Evolutionary conservation across 495 filamentous ascomycete species (phyloP).

Genomic region (Apiosordaria backusii): DNA sequence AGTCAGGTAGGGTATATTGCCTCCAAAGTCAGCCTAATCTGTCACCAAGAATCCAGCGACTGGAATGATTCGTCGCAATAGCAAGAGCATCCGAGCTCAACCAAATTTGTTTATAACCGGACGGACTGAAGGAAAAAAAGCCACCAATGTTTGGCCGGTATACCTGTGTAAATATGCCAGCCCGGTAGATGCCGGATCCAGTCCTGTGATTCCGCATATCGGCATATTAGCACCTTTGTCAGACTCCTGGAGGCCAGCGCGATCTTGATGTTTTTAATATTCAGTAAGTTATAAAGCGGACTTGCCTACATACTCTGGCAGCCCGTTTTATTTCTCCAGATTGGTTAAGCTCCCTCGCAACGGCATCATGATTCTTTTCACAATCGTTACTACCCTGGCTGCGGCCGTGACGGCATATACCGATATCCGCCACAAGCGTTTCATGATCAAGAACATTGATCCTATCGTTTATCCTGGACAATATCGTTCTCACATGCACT

Average conservation of each 20-base stretch:
- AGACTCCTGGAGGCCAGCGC: too few species aligned
- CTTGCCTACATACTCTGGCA: background rate
- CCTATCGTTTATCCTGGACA: conserved; percentile 35
- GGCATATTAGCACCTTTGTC: background rate
- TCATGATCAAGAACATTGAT: conserved; percentile 41
- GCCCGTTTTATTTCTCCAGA: background rate
- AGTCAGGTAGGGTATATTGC: background rate
- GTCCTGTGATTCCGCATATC: background rate
- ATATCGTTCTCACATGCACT: conserved; percentile 40
- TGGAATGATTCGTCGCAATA: background rate
- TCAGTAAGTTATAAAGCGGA: background rate
- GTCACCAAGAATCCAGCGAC: background rate
- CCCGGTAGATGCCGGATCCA: background rate
- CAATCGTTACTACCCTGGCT: conserved; percentile 6
- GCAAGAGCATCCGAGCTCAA: background rate
- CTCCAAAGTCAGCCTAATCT: background rate
- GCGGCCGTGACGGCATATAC: conserved; percentile 28
- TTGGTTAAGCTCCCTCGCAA: background rate
- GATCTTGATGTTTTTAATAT: too few species aligned
- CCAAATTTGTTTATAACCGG: background rate
- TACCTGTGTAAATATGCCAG: background rate
- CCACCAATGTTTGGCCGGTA: background rate
- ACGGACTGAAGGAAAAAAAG: background rate
- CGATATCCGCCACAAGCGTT: conserved; percentile 37
- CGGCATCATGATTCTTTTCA: background rate